A percentile compares a stretch with the other conserved stretches of the same genome.
phyloP scores from a whole-genome alignment of 768 basidiomycete genomes.

The Candolleomyces aberdarensis region DNA sequence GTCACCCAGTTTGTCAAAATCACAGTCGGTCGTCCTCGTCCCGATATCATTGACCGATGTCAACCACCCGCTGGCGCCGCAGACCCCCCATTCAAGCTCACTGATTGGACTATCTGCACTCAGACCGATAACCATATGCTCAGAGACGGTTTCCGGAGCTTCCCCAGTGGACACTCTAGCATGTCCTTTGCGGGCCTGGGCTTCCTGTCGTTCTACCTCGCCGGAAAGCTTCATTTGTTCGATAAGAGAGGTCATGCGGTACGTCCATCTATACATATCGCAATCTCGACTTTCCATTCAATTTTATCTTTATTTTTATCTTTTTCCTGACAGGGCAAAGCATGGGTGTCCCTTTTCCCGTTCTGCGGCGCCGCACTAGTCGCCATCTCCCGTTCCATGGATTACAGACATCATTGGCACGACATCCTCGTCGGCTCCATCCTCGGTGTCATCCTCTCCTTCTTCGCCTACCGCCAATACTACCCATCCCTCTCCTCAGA shows the following conservation, averaged over 20 bases:
- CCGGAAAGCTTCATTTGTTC: constrained; percentile 91
- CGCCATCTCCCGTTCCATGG: constrained; percentile 88
- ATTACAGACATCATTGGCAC: constrained; percentile 91
- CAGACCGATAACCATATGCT: constrained; percentile 56
- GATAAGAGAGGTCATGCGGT: constrained; percentile 75
- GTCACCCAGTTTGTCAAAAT: constrained; percentile 85
- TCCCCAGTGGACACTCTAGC: constrained; percentile 90
- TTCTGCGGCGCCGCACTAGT: constrained; percentile 75
- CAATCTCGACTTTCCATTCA: background rate
- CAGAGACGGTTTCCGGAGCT: constrained; percentile 87
- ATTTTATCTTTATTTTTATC: constrained; percentile 6
- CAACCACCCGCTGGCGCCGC: constrained; percentile 59
- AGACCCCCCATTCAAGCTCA: constrained; percentile 72
- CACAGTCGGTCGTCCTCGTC: constrained; percentile 86
- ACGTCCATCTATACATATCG: constrained; percentile 17
- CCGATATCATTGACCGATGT: constrained; percentile 73
- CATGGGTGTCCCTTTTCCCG: constrained; percentile 81
- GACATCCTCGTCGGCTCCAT: constrained; percentile 81
- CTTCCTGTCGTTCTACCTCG: constrained; percentile 83
- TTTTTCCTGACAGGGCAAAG: constrained; percentile 51
- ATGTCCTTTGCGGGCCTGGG: constrained; percentile 91
- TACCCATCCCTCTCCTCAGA: constrained; percentile 70
- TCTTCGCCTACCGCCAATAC: constrained; percentile 81
- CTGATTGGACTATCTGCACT: constrained; percentile 77
- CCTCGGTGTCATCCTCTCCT: constrained; percentile 69